Evolutionary conservation across 1,284 basidiomycete genomes (phyloP), one percentile per base, ranked within the genome.

Genomic region (Trichosporon ovoides): DNA sequence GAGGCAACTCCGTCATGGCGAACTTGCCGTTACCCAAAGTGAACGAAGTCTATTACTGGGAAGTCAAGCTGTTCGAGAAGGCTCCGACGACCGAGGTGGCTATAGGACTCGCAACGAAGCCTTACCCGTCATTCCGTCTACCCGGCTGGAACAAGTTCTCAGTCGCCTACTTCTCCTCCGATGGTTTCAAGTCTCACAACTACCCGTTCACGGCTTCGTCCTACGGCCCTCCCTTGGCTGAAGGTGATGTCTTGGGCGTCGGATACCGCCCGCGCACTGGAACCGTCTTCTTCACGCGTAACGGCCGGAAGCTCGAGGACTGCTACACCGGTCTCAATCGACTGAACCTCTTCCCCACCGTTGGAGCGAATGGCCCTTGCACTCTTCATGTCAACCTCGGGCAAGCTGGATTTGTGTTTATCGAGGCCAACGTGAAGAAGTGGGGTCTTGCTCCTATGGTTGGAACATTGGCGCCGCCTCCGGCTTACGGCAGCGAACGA

Each of bases 41-140:
- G 53, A 97, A 97, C 78, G 93, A 97, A 74, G 91, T 95, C 13
- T 97, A 97, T 75, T 97, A 97, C 74, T 97, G 90, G 88, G 93
- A 97, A 74, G 88, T 92, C 63, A 97, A 97, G 80, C 89, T 96
- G 87, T 97, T 92, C 73, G 93, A 97, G 77, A 87, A 95, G 60
- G 90, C 91, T 7, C 81, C 84, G 60, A 80, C 83, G 1, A 96
- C 91, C 10, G 89, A 84, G 50, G 86, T 95, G 24, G 86, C 89
- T 18, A 84, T 97, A 54, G 93, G 93, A 37, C 79, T 97, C 35
- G 91, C 94, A 13, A 97, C 93, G 2, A 97, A 96, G 76, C 93
- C 93, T 9, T 97, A 91, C 74, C 93, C 93, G 7, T 84, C 86
- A 5, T 97, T 97, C 81, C 83, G 93, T 53, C 81, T 97, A 52